These are phyloP conservation scores for Trapa bicornis DNA, from an alignment of 345 rosid species.

Conservation along the genomic window DNA sequence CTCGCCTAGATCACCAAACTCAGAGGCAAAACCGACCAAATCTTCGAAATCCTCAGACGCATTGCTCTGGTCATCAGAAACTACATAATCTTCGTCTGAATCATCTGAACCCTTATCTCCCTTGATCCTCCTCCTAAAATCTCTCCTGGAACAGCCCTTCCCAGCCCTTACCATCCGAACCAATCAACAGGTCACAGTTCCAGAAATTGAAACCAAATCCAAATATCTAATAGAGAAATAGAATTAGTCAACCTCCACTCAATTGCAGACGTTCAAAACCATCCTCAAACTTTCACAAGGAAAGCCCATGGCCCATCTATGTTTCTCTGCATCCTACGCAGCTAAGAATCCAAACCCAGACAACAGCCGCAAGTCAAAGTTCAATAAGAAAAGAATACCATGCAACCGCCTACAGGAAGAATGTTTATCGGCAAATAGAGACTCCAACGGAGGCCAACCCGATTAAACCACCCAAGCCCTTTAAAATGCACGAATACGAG, in stretches of 20 bases:
- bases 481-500: not conserved
- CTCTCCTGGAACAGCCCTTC: slow-evolving; percentile 32
- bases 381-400: not conserved
- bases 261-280: slow-evolving; percentile 21
- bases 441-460: not conserved
- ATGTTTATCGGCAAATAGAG: not conserved
- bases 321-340: not conserved
- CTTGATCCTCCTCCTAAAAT: slow-evolving; percentile 33
- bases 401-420: not conserved
- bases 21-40: slow-evolving; percentile 43
- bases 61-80: slow-evolving; percentile 56
- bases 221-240: slow-evolving; percentile 14
- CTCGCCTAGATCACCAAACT: slow-evolving; percentile 35
- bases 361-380: not conserved
- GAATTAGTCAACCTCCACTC: slow-evolving; percentile 10
- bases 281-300: not conserved
- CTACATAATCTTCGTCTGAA: slow-evolving; percentile 95
- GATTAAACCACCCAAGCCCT: not conserved
- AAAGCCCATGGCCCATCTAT: not conserved
- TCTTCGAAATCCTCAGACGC: slow-evolving; percentile 61
- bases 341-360: not conserved
- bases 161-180: slow-evolving; percentile 75
- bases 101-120: slow-evolving; percentile 63
- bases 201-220: slow-evolving; percentile 19
- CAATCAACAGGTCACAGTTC: slow-evolving; percentile 9